Evolutionary conservation across 805 yeast species (phyloP).

Genomic region (Lachancea thermotolerans): DNA sequence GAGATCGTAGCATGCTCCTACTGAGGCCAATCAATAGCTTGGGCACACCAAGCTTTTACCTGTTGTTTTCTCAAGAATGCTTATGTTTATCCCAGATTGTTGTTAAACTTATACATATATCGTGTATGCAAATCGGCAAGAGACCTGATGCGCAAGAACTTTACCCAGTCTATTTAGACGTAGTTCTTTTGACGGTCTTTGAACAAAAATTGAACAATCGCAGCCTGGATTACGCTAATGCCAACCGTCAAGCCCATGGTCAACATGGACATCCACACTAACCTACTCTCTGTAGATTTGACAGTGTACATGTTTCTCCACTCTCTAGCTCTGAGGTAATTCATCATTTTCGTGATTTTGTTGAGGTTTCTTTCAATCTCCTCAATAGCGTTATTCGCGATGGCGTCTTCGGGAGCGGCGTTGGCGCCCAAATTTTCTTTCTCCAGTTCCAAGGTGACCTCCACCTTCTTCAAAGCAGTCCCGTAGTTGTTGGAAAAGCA

Average conservation of each 20-base stretch:
- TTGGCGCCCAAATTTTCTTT: constrained; percentile 37
- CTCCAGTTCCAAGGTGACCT: constrained; percentile 51
- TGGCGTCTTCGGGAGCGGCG: constrained; percentile 43
- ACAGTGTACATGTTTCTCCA: constrained; percentile 95
- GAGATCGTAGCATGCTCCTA: no score
- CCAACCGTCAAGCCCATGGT: constrained; percentile 71
- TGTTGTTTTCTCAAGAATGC: not conserved
- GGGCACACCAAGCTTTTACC: no score
- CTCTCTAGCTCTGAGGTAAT: constrained; percentile 91
- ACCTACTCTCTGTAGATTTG: constrained; percentile 66
- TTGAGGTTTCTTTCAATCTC: constrained; percentile 55
- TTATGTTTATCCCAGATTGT: not conserved
- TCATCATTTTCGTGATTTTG: constrained; percentile 55
- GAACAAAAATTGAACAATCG: constrained; percentile 79
- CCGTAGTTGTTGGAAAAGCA: constrained; percentile 61
- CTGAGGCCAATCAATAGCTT: no score
- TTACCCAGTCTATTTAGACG: constrained; percentile 21
- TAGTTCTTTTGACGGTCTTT: constrained; percentile 39
- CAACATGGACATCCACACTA: constrained; percentile 66
- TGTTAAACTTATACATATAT: not conserved
- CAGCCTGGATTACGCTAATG: constrained; percentile 69
- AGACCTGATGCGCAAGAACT: not conserved
- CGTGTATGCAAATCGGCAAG: not conserved
- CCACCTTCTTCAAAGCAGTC: constrained; percentile 58
- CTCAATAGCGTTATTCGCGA: constrained; percentile 47